Conservation (phyloP, 768 basidiomycete genomes). For the Candolleomyces eurysporus region DNA sequence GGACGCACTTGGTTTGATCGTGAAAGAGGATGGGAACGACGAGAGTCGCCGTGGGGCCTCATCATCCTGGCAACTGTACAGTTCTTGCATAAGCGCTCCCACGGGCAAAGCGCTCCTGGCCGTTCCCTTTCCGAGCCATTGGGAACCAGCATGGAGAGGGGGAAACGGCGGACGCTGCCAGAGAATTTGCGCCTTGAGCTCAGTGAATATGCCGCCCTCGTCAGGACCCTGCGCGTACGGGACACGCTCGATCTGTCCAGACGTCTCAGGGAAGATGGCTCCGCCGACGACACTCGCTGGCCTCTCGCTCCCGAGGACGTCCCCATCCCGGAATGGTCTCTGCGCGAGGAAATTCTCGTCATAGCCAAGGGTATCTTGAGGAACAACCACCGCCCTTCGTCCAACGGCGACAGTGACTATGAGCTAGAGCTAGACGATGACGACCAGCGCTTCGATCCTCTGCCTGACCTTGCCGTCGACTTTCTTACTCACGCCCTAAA, state of each 20-base stretch:
- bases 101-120: conserved; percentile 6
- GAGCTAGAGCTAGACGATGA: background rate
- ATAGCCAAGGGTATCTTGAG: conserved; percentile 4
- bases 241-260: conserved; percentile 7
- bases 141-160: background rate
- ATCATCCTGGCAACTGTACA: conserved; percentile 34
- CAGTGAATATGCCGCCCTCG: conserved; percentile 13
- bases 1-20: conserved; percentile 30
- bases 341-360: conserved; percentile 55
- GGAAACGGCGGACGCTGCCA: background rate
- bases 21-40: conserved; percentile 15
- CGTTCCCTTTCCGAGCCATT: too few species aligned
- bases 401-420: background rate
- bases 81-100: conserved; percentile 40
- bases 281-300: conserved; percentile 53
- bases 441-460: background rate
- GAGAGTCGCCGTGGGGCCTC: conserved; percentile 5
- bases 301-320: conserved; percentile 66
- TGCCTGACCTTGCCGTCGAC: background rate
- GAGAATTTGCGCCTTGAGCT: conserved; percentile 9
- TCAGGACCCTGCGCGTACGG: conserved; percentile 10
- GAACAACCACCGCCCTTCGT: background rate
- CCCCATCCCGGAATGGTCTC: conserved; percentile 62
- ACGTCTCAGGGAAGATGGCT: background rate
- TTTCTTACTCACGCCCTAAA: background rate